These are phyloP conservation scores for Colletotrichum acutatum DNA, from an alignment of 2,329 filamentous ascomycete species.

Conservation along the genomic window DNA sequence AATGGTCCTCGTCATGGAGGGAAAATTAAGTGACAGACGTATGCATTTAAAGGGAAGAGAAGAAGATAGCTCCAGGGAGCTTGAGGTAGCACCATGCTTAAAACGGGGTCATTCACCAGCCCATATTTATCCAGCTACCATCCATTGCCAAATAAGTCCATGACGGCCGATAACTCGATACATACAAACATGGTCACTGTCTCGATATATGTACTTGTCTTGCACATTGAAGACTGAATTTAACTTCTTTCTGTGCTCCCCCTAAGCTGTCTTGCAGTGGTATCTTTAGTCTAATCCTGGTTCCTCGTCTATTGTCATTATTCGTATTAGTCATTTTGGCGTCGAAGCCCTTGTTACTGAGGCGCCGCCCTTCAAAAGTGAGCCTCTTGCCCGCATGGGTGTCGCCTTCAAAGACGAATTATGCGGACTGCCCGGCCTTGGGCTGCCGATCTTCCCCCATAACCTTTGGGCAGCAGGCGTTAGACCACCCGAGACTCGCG, in stretches of 20 bases:
- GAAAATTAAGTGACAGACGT: constrained; percentile 15
- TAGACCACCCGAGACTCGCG: constrained; percentile 65
- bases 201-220: background rate
- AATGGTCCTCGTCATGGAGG: constrained; percentile 34
- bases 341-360: constrained; percentile 34
- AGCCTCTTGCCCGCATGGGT: constrained; percentile 51
- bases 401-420: constrained; percentile 50
- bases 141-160: background rate
- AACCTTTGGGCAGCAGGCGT: constrained; percentile 81
- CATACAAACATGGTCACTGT: background rate
- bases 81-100: background rate
- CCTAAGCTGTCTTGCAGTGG: background rate
- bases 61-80: background rate
- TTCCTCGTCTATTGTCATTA: constrained; percentile 12
- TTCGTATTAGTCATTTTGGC: background rate
- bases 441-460: constrained; percentile 67
- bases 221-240: too few species aligned
- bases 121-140: background rate
- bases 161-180: background rate
- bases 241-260: too few species aligned
- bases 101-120: background rate
- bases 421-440: constrained; percentile 51
- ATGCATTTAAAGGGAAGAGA: background rate
- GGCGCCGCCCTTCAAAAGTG: constrained; percentile 49
- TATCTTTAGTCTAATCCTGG: background rate